These are phyloP conservation scores for Cymodocea nodosa DNA, from an alignment of 116 monocot species.

Conservation along the genomic window DNA sequence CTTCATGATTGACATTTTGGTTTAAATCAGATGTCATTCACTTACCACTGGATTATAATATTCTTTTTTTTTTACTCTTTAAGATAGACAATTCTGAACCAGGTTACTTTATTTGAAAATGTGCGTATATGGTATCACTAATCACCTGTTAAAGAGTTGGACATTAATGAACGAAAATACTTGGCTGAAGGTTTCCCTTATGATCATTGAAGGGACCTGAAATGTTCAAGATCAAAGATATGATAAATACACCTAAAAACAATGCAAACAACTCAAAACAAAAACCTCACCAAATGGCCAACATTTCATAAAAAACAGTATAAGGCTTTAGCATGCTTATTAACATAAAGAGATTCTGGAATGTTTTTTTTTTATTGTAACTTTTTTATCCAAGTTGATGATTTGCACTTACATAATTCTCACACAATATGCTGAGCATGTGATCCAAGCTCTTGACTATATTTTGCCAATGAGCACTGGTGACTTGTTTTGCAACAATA, in stretches of 20 bases:
- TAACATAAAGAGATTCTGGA: not conserved
- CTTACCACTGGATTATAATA: too few relatives aligned
- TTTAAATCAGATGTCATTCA: too few relatives aligned
- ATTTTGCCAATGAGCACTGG: conserved; percentile 79
- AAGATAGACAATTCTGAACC: not conserved
- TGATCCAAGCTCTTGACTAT: conserved; percentile 77
- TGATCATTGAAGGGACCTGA: conserved; percentile 86
- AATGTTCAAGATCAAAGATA: conserved; percentile 5
- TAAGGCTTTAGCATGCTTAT: too few relatives aligned
- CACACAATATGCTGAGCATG: conserved; percentile 30
- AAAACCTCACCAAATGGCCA: too few relatives aligned
- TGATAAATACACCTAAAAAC: not conserved
- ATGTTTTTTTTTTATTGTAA: not conserved
- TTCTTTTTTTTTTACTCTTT: too few relatives aligned
- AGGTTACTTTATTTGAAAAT: not conserved
- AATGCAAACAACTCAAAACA: too few relatives aligned
- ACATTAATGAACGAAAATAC: conserved; percentile 92
- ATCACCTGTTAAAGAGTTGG: conserved; percentile 91
- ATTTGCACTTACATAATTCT: conserved; percentile 50
- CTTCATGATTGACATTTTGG: too few relatives aligned
- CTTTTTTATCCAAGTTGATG: not conserved
- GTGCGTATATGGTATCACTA: not conserved
- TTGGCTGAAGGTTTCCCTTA: conserved; percentile 75
- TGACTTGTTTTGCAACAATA: conserved; percentile 68
- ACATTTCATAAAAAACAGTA: too few relatives aligned